These are phyloP conservation scores for Evernia prunastri DNA, from an alignment of 495 filamentous ascomycete species.

Conservation along the genomic window DNA sequence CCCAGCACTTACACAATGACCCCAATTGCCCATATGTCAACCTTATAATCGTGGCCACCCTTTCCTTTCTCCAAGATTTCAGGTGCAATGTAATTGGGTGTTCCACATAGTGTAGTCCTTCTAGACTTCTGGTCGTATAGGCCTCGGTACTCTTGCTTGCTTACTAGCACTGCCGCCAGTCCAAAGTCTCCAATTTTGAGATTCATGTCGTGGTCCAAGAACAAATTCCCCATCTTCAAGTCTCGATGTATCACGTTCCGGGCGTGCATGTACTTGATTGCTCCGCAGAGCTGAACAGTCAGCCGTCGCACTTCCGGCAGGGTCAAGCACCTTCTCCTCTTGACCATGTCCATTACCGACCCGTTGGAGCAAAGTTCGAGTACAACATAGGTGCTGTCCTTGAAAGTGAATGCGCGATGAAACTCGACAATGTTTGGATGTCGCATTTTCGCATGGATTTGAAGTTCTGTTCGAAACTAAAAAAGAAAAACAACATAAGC, in stretches of 20 bases:
- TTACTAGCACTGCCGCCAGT: conserved; percentile 83
- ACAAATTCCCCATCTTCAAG: conserved; percentile 96
- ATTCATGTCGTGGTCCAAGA: conserved; percentile 93
- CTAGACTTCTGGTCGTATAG: conserved; percentile 32
- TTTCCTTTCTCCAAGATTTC: conserved; percentile 86
- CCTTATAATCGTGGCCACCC: conserved; percentile 83
- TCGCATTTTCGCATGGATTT: conserved; percentile 95
- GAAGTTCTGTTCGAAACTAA: conserved; percentile 93
- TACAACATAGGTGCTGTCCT: conserved; percentile 83
- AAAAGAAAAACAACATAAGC: conserved; percentile 32
- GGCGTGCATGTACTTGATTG: conserved; percentile 93
- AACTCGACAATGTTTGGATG: conserved; percentile 94
- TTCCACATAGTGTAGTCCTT: conserved; percentile 89
- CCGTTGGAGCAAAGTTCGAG: conserved; percentile 93
- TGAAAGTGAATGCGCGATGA: conserved; percentile 86
- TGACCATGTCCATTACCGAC: conserved; percentile 97
- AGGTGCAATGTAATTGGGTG: conserved; percentile 96
- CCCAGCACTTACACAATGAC: conserved; percentile 71
- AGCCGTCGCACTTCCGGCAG: conserved; percentile 88
- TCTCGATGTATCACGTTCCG: conserved; percentile 94
- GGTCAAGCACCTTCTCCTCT: conserved; percentile 75
- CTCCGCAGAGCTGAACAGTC: conserved; percentile 88
- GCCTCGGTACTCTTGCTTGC: conserved; percentile 68
- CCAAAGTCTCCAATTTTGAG: conserved; percentile 98
- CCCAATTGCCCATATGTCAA: conserved; percentile 95